Evolutionary conservation across 192 early-diverging fungal genomes (phyloP), one percentile per base, ranked within the genome.

Genomic region (Backusella morwellensis): DNA sequence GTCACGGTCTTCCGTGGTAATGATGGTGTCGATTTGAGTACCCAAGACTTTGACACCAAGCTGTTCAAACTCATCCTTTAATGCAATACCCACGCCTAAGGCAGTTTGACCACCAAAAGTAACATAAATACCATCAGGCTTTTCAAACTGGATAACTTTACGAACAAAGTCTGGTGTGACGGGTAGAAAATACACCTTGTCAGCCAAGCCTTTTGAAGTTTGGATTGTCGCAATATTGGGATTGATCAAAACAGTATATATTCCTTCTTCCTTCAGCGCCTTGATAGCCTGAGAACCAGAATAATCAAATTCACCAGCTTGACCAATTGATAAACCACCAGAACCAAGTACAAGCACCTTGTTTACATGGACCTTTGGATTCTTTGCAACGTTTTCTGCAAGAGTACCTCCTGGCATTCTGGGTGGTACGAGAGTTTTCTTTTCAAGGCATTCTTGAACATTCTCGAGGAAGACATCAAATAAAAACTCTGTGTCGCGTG

Each of bases 181-280:
- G 35, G 98, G 98, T 73, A 99, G 82, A 80, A 99, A 99, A 85
- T 99, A 99, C 41, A 97, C 96, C 80, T 95, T 96, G 88, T 99
- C 98, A 2, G 98, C 98, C 14, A 99, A 89, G 38, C 94, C 97
- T 85, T 96, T 92, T 8, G 95, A 97, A 8, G 98, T 99, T 90
- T 99, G 98, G 83, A 99, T 98, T 29, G 98, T 99, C 23, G 97
- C 97, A 84, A 99, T 99, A 89, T 99, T 99, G 70, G 98, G 97
- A 78, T 99, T 99, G 84, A 99, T 97, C 52, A 99, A 84, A 70
- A 99, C 87, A n/a, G 98, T 99, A 83, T 97, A 95, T 75, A 99
- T 95, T 21, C 93, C 93, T 81, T 97, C 96, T 82, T 98, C 96
- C 86, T 96, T 97, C 72, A 99, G 87, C 34, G 98, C 98, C 87